Evolutionary conservation across 441 rosid genomes (phyloP), one percentile per base, ranked within the genome.

Genomic region (Macaranga tanarius): DNA sequence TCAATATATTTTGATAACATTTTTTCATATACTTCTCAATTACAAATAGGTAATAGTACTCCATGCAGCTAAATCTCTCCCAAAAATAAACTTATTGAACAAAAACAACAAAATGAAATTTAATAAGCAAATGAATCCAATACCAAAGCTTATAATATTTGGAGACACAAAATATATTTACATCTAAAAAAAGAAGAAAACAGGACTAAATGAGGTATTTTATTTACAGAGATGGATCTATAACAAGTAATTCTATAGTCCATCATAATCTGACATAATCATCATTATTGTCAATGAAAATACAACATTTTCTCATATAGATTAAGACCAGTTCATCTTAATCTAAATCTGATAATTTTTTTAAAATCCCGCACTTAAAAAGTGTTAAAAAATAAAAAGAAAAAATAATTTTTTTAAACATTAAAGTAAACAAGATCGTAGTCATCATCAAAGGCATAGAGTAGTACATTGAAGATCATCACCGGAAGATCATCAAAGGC

Each of bases 381-480:
- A 31, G 38, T 31, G 38, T 31, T 2, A 5, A 31, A 31, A 69
- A 54, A 34, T 28, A 73, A 45, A 42, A 42, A 6, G 45, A 7
- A 42, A 42, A 42, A 42, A 7, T 42, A 1, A 12, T 48, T 48
- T 48, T 48, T 48, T 48, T 12, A 3, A 3, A 9, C 19, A 28
- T 40, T 70, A 23, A n/a, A 45, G 22, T 67, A 38, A 67, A 25
- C 26, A 19, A 19, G 38, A 31, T 2, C 1, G 38, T 45, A 58
- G 23, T 45, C n/a, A 40, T 69, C 61, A 79, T 95, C 89, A 95
- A 65, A 95, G 98, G 77, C 99, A 85, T 65, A 95, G 79, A 67
- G 88, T 90, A 62, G 95, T 92, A 73, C 89, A 84, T 69, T 80
- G 90, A 54, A 90, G 90, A 85, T 89, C 95, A 63, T 79, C 84